Percentiles rank a stretch among this genome's conserved stretches.
These are phyloP conservation scores for Coleophoma eucalyptorum DNA, from an alignment of 2,329 filamentous ascomycete species.

Conservation along the genomic window DNA sequence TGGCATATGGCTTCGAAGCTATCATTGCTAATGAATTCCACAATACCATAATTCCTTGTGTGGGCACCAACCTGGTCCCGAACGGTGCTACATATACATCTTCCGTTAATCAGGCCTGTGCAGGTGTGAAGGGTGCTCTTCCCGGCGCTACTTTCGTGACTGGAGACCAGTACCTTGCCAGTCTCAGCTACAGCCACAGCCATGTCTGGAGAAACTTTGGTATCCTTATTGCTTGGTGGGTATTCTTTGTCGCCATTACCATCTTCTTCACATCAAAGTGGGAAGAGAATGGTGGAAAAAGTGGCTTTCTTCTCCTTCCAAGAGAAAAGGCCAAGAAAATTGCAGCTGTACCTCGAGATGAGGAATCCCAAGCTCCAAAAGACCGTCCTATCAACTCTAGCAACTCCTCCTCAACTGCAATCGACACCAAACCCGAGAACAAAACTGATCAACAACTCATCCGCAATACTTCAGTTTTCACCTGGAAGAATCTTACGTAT, in stretches of 20 bases:
- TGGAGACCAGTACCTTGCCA: slow-evolving; percentile 55
- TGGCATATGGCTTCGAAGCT: slow-evolving; percentile 67
- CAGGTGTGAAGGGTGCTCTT: slow-evolving; percentile 52
- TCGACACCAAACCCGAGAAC: not conserved
- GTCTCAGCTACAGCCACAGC: slow-evolving; percentile 46
- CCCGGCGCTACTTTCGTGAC: slow-evolving; percentile 43
- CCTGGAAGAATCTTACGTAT: slow-evolving; percentile 69
- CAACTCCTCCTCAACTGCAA: not conserved
- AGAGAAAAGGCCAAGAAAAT: slow-evolving; percentile 48
- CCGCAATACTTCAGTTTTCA: slow-evolving; percentile 63
- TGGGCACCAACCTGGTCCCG: slow-evolving; percentile 45
- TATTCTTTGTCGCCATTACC: slow-evolving; percentile 53
- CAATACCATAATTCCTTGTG: slow-evolving; percentile 46
- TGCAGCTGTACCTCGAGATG: slow-evolving; percentile 34
- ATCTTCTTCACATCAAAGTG: slow-evolving; percentile 54
- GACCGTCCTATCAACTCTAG: not conserved
- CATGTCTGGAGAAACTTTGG: slow-evolving; percentile 60
- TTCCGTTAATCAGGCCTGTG: slow-evolving; percentile 44
- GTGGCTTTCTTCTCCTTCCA: slow-evolving; percentile 56
- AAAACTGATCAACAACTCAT: slow-evolving; percentile 38
- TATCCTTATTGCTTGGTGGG: slow-evolving; percentile 60
- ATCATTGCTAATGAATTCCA: slow-evolving; percentile 71
- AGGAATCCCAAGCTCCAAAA: slow-evolving; percentile 37
- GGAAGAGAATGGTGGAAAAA: slow-evolving; percentile 47
- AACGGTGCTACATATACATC: slow-evolving; percentile 43